Conservation (phyloP, 495 filamentous ascomycete species). For the Tetracladium setigerum region DNA sequence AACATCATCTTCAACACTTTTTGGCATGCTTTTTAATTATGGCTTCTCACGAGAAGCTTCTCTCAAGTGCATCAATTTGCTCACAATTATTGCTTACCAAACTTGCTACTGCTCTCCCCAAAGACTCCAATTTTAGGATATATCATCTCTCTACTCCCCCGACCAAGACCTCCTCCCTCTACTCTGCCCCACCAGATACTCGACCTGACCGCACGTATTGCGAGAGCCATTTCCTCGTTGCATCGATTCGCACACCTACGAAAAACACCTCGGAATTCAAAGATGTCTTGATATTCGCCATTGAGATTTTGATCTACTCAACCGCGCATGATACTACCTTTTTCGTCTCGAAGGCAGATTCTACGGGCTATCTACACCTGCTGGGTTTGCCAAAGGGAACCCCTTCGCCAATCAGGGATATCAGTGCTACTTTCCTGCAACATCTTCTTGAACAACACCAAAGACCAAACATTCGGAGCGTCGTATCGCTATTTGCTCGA, state of each 20-base stretch:
- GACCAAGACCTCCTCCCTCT: conserved; percentile 62
- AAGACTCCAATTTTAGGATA: conserved; percentile 59
- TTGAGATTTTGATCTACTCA: conserved; percentile 61
- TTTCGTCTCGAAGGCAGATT: conserved; percentile 96
- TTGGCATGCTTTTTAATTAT: conserved; percentile 17
- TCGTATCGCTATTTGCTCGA: conserved; percentile 87
- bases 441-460: conserved; percentile 62
- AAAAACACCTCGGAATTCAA: conserved; percentile 20
- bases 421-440: conserved; percentile 67
- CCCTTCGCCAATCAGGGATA: conserved; percentile 63
- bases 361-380: conserved; percentile 75
- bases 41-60: conserved; percentile 19
- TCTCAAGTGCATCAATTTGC: conserved; percentile 15
- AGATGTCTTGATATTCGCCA: conserved; percentile 55
- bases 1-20: conserved; percentile 19
- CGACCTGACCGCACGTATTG: conserved; percentile 69
- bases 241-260: conserved; percentile 42
- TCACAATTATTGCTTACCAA: conserved; percentile 29
- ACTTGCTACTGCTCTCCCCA: conserved; percentile 66
- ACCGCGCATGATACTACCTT: conserved; percentile 74
- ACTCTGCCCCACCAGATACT: conserved; percentile 64
- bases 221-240: conserved; percentile 78
- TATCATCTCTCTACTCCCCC: conserved; percentile 88
- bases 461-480: conserved; percentile 59
- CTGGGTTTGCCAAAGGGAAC: conserved; percentile 50